A percentile compares a stretch with the other conserved stretches of the same genome.
phyloP scores from a whole-genome alignment of 208 protist species.

The Entamoeba moshkovskii region DNA sequence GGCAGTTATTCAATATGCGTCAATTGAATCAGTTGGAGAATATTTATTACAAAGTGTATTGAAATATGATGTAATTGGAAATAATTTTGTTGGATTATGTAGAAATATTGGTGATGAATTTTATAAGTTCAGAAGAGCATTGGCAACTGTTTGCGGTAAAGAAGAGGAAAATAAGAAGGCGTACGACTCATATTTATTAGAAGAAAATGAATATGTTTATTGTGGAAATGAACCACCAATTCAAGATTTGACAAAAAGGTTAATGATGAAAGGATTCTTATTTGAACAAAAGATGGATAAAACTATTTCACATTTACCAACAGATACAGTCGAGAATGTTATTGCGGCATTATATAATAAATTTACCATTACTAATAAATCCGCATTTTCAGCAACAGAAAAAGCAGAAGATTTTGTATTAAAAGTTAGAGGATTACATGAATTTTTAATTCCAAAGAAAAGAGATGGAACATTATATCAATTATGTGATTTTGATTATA shows the following conservation, averaged over 20 bases:
- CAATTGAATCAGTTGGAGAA: not conserved
- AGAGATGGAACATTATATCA: not conserved
- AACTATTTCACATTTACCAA: not conserved
- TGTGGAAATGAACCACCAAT: not conserved
- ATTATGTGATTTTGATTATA: not conserved
- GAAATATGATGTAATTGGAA: not conserved
- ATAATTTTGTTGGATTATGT: not conserved
- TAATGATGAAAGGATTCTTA: not conserved
- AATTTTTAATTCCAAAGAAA: not conserved
- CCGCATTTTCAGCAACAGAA: not conserved
- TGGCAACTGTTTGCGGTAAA: not conserved
- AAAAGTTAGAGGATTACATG: not conserved
- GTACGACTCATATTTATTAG: not conserved
- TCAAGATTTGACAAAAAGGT: not conserved
- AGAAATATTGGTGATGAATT: not conserved
- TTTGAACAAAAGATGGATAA: not conserved
- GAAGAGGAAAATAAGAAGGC: not conserved
- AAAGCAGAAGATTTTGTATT: not conserved
- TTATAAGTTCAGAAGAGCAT: not conserved
- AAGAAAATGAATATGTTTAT: not conserved
- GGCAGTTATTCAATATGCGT: not conserved
- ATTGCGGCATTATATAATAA: not conserved
- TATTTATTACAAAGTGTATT: not conserved
- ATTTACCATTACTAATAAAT: not conserved
- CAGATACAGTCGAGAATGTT: not conserved